Evolutionary conservation across 192 early-diverging fungal species (phyloP).

Genomic region (Obelidium mucronatum): DNA sequence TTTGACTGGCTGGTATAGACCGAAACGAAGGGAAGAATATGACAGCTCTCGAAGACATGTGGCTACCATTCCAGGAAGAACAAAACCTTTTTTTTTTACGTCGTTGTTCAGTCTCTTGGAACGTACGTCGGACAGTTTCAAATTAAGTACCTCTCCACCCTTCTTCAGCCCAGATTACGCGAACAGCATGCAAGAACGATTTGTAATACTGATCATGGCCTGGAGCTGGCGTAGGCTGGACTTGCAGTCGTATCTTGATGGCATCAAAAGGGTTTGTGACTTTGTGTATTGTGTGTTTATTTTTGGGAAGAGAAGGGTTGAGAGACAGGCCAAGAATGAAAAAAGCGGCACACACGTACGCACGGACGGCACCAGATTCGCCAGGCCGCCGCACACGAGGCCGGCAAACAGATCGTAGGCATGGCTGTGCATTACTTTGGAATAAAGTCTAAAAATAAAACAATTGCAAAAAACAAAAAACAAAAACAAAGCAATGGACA

Average conservation of each 20-base stretch:
- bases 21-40: conserved; percentile 40
- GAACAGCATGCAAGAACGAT: conserved; percentile 8
- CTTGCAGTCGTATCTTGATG: conserved; percentile 8
- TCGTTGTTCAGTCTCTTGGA: neutral
- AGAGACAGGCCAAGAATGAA: neutral
- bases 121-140: no score
- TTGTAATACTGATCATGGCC: conserved; percentile 4
- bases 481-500: no score
- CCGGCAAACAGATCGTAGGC: neutral
- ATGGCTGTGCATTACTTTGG: no score
- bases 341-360: neutral
- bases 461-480: no score
- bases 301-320: neutral
- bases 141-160: conserved; percentile 8
- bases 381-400: conserved; percentile 17
- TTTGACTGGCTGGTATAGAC: conserved; percentile 31
- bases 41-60: conserved; percentile 29
- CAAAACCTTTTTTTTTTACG: conserved; percentile 5
- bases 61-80: conserved; percentile 29
- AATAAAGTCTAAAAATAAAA: no score
- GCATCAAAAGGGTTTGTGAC: conserved; percentile 24
- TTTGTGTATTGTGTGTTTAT: neutral
- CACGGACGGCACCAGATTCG: conserved; percentile 22
- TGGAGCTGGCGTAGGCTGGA: neutral
- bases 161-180: neutral